These are phyloP conservation scores for Penicillium capsulatum DNA, from an alignment of 2,329 filamentous ascomycete species.

Conservation along the genomic window DNA sequence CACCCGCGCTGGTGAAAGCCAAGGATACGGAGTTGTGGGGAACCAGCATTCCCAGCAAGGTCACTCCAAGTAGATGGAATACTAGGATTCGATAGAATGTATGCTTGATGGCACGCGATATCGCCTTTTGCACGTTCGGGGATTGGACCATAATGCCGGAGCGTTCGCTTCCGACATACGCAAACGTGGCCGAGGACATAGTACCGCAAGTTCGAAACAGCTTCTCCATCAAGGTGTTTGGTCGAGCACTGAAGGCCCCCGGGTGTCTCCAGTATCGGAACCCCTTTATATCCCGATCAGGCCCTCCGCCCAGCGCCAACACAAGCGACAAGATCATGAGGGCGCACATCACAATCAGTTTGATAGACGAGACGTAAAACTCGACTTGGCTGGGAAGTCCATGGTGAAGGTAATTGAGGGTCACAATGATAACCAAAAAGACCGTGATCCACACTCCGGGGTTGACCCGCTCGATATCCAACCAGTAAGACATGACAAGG, in stretches of 20 bases:
- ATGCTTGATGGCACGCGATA: conserved; percentile 70
- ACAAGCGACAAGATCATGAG: conserved; percentile 62
- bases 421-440: conserved; percentile 58
- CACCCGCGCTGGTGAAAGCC: conserved; percentile 42
- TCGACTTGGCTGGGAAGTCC: conserved; percentile 63
- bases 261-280: conserved; percentile 63
- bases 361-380: conserved; percentile 56
- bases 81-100: conserved; percentile 77
- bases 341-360: conserved; percentile 61
- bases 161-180: conserved; percentile 71
- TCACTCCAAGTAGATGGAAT: conserved; percentile 71
- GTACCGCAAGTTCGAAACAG: conserved; percentile 64
- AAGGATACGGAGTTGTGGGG: conserved; percentile 62
- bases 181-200: conserved; percentile 71
- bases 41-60: conserved; percentile 71
- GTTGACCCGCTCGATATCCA: conserved; percentile 60
- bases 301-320: conserved; percentile 62
- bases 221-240: conserved; percentile 44
- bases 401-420: conserved; percentile 65
- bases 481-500: conserved; percentile 74
- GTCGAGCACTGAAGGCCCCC: conserved; percentile 46
- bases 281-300: conserved; percentile 55
- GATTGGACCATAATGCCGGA: conserved; percentile 72
- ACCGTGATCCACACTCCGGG: conserved; percentile 73
- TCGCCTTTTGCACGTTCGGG: conserved; percentile 69